Evolutionary conservation across 176 grass and related monocot species (phyloP), one percentile per base, ranked within the genome.

Genomic region (Zoysia japonica): DNA sequence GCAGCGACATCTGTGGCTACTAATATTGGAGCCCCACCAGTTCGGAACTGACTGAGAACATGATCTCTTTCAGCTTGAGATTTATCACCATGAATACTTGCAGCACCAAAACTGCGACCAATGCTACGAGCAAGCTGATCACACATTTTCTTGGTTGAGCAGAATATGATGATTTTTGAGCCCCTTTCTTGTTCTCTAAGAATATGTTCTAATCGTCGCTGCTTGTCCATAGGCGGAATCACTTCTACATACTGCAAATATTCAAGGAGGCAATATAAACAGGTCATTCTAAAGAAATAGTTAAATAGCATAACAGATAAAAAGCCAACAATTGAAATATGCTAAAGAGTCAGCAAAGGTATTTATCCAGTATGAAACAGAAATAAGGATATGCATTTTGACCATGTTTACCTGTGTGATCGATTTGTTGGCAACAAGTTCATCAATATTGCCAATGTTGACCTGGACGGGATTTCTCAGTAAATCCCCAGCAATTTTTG

Each of bases 1-100:
- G 96, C 96, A 82, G 96, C 90, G 72, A 99, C 96, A 89, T 99
- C 96, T 72, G 96, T 99, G 57, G 96, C 96, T 52, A 99, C 96
- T 60, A 99, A 89, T 89, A 99, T 83, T 77, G 96, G 88, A 80
- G 88, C 72, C 69, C 82, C 80, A 55, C 96, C 92, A 76, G 86
- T 80, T 16, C 90, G 96, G 76, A 99, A 99, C 86, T 99, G 96
- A 83, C 87, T 85, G 17, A 99, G 83, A 71, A 95, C 90, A 69
- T 93, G 80, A 81, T 99, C 96, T 76, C 96, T 90, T 85, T 99
- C 92, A 60, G 67, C 71, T 69, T 99, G 96, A 4, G 96, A 99
- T 70, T 99, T 99, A 71, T 95, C 92, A 8, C 96, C 96, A 6
- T 95, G 92, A 48, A 99, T 99, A 46, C 92, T 89, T 85, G 87